phyloP scores from a whole-genome alignment of 306 rosid species.

The Lagenaria siceraria region DNA sequence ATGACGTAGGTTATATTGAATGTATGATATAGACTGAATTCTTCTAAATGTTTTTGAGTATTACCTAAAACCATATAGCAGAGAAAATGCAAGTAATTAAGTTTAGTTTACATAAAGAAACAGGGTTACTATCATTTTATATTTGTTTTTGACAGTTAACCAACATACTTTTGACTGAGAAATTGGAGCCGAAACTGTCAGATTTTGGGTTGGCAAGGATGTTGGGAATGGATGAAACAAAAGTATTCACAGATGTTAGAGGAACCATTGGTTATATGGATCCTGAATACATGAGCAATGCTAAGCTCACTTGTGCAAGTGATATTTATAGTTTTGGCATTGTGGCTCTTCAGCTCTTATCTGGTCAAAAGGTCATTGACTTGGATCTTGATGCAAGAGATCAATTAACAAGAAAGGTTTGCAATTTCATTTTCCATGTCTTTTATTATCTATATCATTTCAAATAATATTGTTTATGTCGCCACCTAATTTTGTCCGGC shows the following conservation, averaged over 20 bases:
- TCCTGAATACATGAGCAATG: slow-evolving; percentile 90
- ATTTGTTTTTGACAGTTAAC: slow-evolving; percentile 22
- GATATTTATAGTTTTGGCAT: slow-evolving; percentile 80
- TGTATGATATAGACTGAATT: too few relatives aligned
- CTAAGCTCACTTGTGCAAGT: slow-evolving; percentile 73
- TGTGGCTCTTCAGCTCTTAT: slow-evolving; percentile 63
- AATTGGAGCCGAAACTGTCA: slow-evolving; percentile 58
- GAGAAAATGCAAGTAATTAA: too few relatives aligned
- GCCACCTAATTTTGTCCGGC: too few relatives aligned
- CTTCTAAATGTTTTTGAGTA: too few relatives aligned
- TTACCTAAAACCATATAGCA: too few relatives aligned
- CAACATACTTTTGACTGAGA: slow-evolving; percentile 64
- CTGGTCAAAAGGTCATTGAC: slow-evolving; percentile 74
- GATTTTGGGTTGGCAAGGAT: slow-evolving; percentile 80
- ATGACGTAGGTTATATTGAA: too few relatives aligned
- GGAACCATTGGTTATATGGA: slow-evolving; percentile 96
- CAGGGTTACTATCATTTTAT: too few relatives aligned
- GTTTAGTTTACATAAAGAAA: too few relatives aligned
- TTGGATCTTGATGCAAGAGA: slow-evolving; percentile 76
- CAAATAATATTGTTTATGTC: too few relatives aligned
- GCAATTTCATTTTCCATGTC: neutral
- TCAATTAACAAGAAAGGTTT: slow-evolving; percentile 78
- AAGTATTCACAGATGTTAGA: slow-evolving; percentile 71
- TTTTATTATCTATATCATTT: neutral
- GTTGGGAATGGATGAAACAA: slow-evolving; percentile 64